Evolutionary conservation across 768 basidiomycete species (phyloP), one percentile per base, ranked within the genome.

Genomic region (Dacryopinax spathularia): DNA sequence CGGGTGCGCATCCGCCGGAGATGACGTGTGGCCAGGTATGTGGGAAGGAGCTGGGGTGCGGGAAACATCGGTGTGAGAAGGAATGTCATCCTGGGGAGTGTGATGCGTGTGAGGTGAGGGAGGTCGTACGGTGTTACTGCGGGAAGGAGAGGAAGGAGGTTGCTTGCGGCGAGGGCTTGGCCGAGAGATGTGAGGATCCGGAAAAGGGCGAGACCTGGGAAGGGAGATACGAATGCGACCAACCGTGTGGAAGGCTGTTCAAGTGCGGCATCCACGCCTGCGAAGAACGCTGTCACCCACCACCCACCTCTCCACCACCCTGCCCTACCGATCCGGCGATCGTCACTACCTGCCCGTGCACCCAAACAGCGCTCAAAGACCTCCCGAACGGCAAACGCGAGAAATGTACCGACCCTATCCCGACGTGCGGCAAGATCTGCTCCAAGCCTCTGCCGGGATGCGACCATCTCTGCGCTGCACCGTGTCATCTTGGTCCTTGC

Each of bases 331-430:
- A 89, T 0, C 92, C 93, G 0, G 74, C 77, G 0, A 70, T 78
- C 13, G 76, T 94, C 33, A 80, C 79, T 0, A 82, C 82, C 31
- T 97, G 95, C 70, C 89, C 92, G 0, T 99, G 96, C 66, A 91
- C 91, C 13, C 82, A 83, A 62, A 79, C 77, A 44, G 72, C 76
- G 1, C 82, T 87, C 64, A 72, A 78, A 20, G 62, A 65, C 1
- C 68, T 77, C 2, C 65, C 71, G 15, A 33, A 36, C 16, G 43
- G 60, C 0, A 65, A 67, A 6, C 69, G 79, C 7, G 70, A 71
- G 0, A 73, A 75, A 2, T 97, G 95, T 72, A 77, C 82, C 1
- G 84, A 84, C 7, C 86, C 86, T 2, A 84, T 96, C 65, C 91
- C 91, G 0, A 90, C 87, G 0, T 99, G 96, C 72, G 68, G 72